These are phyloP conservation scores for Boletus huronensis DNA, from an alignment of 768 basidiomycete species.

Conservation along the genomic window DNA sequence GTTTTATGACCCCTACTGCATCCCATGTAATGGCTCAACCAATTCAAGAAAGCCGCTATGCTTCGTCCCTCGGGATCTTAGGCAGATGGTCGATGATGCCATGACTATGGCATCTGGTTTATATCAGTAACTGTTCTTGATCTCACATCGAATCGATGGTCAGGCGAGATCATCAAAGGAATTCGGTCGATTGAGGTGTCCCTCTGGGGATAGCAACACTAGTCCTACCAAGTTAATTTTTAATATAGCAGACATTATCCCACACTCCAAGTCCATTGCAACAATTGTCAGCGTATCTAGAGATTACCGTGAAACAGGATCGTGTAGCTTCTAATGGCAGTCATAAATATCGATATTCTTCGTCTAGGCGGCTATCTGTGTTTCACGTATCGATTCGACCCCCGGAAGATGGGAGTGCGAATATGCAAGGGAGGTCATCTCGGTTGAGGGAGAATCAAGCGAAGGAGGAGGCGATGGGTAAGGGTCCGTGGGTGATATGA, in stretches of 20 bases:
- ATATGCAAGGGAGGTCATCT: slow-evolving; percentile 15
- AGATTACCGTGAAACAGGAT: neutral
- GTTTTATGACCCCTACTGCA: slow-evolving; percentile 15
- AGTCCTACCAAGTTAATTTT: too few species aligned
- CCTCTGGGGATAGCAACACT: too few species aligned
- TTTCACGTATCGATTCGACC: slow-evolving; percentile 9
- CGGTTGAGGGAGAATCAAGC: slow-evolving; percentile 23
- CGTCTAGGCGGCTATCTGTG: slow-evolving; percentile 17
- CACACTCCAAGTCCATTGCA: neutral
- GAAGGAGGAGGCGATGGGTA: slow-evolving; percentile 50
- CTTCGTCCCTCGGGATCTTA: neutral
- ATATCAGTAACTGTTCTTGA: neutral
- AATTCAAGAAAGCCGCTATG: slow-evolving; percentile 8
- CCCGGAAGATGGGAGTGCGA: neutral
- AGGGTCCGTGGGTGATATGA: slow-evolving; percentile 34
- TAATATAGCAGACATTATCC: neutral
- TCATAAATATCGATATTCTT: slow-evolving; percentile 25
- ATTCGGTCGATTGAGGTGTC: neutral
- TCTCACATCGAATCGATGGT: neutral
- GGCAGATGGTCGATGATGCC: neutral
- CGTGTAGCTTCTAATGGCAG: slow-evolving; percentile 1
- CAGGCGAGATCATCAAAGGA: neutral
- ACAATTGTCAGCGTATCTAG: neutral
- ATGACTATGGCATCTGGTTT: neutral
- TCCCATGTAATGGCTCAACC: slow-evolving; percentile 20